Evolutionary conservation across 108 stramenopile species (phyloP), one percentile per base, ranked within the genome.

Genomic region (Skeletonema menzelii): DNA sequence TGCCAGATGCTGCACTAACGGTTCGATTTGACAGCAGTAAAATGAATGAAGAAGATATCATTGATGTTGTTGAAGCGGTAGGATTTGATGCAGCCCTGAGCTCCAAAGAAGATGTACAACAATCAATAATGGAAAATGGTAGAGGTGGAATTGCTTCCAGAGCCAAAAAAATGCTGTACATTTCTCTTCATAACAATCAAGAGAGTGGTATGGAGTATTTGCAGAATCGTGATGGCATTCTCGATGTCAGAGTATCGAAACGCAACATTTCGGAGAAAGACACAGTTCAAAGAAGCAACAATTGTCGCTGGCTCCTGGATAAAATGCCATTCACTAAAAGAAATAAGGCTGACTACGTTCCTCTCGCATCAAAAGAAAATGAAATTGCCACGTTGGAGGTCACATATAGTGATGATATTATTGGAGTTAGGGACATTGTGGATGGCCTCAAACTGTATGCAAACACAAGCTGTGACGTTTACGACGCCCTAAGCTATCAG

Each of bases 1-100:
- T 84, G 0, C 83, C 83, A 15, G 83, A 84, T 72, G 75, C 83
- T 22, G 73, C 74, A 26, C 24, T 84, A 13, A 77, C 67, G 8
- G 67, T 64, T 0, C 37, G 22, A 22, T 76, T 65, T 55, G 63
- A 65, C 44, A 19, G 12, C 14, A 67, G n/a, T 11, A 68, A 31
- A 59, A 60, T 70, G 70, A 57, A 34, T 28, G 62, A 57, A 24
- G 74, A 70, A 12, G 69, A 75, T 26, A 69, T 76, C 5, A 62
- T 82, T 19, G 70, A 69, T 60, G 32, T 35, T 5, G 49, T 85
- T 7, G 84, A 85, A 57, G 63, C 56, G 28, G 71, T 81, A 11
- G 84, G 84, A 11, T 85, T 82, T 66, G 77, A 35, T n/a, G 75
- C 77, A 22, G 65, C 65, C 0, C 53, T 80, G 37, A 61, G 27